Evolutionary conservation across 2,329 filamentous ascomycete genomes (phyloP).

Genomic region (Ilyonectria robusta): DNA sequence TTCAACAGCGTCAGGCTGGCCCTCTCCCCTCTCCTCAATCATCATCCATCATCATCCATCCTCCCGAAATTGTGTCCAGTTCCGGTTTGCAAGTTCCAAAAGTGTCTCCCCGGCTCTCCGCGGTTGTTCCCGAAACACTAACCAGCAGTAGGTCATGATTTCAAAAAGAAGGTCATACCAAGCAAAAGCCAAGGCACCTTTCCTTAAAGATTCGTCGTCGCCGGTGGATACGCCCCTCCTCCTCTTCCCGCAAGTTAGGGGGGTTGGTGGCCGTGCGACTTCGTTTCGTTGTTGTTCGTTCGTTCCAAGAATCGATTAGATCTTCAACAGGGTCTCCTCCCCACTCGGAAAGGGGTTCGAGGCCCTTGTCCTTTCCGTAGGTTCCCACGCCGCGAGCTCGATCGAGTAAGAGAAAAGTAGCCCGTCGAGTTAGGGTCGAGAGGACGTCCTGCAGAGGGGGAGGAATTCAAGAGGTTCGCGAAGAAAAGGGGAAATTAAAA

Average conservation of each 20-base stretch:
- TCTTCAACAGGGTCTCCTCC: slow-evolving; percentile 27
- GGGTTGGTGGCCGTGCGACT: slow-evolving; percentile 12
- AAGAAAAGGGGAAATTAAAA: slow-evolving; percentile 19
- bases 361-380: background rate
- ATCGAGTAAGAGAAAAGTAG: slow-evolving; percentile 21
- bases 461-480: slow-evolving; percentile 20
- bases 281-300: slow-evolving; percentile 19
- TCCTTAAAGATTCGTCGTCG: slow-evolving; percentile 25
- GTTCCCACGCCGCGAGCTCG: slow-evolving; percentile 9
- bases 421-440: slow-evolving; percentile 4
- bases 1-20: slow-evolving; percentile 21
- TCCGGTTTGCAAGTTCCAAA: slow-evolving; percentile 29
- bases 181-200: slow-evolving; percentile 27
- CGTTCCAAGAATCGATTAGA: slow-evolving; percentile 32
- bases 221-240: slow-evolving; percentile 13
- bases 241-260: slow-evolving; percentile 23
- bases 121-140: slow-evolving; percentile 18
- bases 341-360: background rate
- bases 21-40: slow-evolving; percentile 13
- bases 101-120: slow-evolving; percentile 20
- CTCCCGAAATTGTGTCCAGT: slow-evolving; percentile 28
- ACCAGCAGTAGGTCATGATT: slow-evolving; percentile 23
- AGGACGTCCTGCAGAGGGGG: background rate
- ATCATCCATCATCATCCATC: slow-evolving; percentile 25
- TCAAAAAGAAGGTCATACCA: slow-evolving; percentile 27